Percentiles rank a stretch among this genome's conserved stretches.
These are phyloP conservation scores for Debaryomyces maramus DNA, from an alignment of 805 yeast genomes.

Conservation along the genomic window DNA sequence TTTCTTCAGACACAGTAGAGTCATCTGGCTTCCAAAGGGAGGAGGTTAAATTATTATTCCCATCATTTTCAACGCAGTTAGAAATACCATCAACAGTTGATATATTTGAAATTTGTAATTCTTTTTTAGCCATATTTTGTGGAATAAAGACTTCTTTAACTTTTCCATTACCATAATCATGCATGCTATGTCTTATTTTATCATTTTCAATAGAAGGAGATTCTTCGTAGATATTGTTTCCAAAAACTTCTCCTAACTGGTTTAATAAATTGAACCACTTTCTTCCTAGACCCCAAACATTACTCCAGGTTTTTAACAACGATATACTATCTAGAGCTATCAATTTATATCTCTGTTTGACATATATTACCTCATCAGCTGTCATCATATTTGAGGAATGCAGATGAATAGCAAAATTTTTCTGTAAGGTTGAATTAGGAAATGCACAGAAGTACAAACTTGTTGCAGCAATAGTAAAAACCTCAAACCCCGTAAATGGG, in stretches of 20 bases:
- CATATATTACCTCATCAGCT: slow-evolving; percentile 8
- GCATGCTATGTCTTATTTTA: slow-evolving; percentile 23
- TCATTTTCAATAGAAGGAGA: slow-evolving; percentile 17
- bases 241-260: slow-evolving; percentile 24
- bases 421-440: slow-evolving; percentile 19
- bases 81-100: slow-evolving; percentile 5
- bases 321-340: slow-evolving; percentile 24
- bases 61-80: not conserved
- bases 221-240: slow-evolving; percentile 12
- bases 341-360: slow-evolving; percentile 17
- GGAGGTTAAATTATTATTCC: not conserved
- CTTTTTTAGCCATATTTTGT: not conserved
- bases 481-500: slow-evolving; percentile 39
- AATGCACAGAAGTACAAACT: slow-evolving; percentile 30
- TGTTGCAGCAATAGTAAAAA: slow-evolving; percentile 36
- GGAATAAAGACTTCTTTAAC: slow-evolving; percentile 21
- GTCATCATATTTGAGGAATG: not conserved
- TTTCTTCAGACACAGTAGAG: no score
- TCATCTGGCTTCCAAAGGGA: not conserved
- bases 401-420: slow-evolving; percentile 8
- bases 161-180: slow-evolving; percentile 32
- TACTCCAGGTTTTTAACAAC: slow-evolving; percentile 24
- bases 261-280: slow-evolving; percentile 28
- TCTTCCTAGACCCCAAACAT: slow-evolving; percentile 30
- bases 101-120: slow-evolving; percentile 3